Conservation (phyloP, 75 land plant genomes). For the Adiantum capillusveneris region DNA sequence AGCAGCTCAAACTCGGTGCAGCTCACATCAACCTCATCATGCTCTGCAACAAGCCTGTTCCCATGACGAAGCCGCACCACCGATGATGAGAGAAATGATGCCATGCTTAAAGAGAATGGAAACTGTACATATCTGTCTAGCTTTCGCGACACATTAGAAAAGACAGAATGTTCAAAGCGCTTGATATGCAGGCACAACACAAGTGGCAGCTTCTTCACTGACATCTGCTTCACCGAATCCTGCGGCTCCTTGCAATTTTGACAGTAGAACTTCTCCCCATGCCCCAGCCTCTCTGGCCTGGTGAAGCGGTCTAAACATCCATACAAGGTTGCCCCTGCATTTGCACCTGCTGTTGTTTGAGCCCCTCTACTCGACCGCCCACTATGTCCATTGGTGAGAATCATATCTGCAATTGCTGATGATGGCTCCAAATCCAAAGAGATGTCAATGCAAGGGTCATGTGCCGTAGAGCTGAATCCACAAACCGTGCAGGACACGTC, state of each 20-base stretch:
- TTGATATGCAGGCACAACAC: conserved; percentile 92
- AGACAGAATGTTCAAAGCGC: conserved; percentile 77
- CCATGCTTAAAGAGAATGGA: conserved; percentile 71
- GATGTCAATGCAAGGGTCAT: conserved; percentile 88
- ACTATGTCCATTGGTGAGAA: conserved; percentile 7
- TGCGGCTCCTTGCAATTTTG: conserved; percentile 65
- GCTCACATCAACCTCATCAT: conserved; percentile 31
- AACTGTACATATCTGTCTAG: conserved; percentile 82
- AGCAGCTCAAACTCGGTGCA: conserved; percentile 79
- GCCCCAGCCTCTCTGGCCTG: conserved; percentile 69
- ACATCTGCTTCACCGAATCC: conserved; percentile 90
- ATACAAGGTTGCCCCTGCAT: conserved; percentile 23
- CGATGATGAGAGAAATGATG: conserved; percentile 79
- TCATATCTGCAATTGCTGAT: conserved; percentile 2
- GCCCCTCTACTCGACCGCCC: conserved; percentile 4
- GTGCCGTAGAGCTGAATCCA: conserved; percentile 83
- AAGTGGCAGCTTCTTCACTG: conserved; percentile 65
- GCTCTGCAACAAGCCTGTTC: conserved; percentile 56
- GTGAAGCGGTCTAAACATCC: conserved; percentile 93
- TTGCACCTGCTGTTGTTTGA: conserved; percentile 9
- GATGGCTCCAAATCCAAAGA: conserved; percentile 71
- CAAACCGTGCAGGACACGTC: conserved; percentile 86
- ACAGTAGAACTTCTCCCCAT: conserved; percentile 76
- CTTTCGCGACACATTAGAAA: conserved; percentile 61
- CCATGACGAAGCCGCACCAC: conserved; percentile 67